Percentiles rank a stretch among this genome's conserved stretches.
phyloP scores from a whole-genome alignment of 2,329 filamentous ascomycete genomes.

The Fusarium pilosicola region DNA sequence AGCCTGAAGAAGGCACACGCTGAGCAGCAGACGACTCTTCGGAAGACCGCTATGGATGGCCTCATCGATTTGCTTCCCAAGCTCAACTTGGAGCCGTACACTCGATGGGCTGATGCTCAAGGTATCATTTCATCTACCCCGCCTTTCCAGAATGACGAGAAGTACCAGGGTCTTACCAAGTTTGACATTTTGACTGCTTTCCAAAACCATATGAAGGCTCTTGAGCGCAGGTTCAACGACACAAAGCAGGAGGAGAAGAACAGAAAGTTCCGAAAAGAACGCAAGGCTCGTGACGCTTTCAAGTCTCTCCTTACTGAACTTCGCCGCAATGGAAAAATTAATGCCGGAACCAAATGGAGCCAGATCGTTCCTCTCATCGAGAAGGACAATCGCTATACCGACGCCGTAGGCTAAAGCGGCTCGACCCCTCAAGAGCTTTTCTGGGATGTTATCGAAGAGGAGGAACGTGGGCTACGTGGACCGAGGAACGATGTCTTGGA shows the following conservation, averaged over 20 bases:
- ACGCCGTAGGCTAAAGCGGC: constrained; percentile 84
- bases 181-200: constrained; percentile 93
- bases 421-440: constrained; percentile 92
- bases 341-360: constrained; percentile 90
- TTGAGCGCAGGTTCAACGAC: constrained; percentile 93
- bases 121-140: constrained; percentile 80
- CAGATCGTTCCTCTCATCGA: constrained; percentile 79
- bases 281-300: constrained; percentile 87
- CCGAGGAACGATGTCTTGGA: constrained; percentile 86
- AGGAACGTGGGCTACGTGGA: constrained; percentile 85
- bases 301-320: constrained; percentile 79
- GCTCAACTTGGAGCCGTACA: constrained; percentile 90
- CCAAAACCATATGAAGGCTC: constrained; percentile 91
- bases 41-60: constrained; percentile 85
- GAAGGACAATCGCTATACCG: constrained; percentile 82
- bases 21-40: constrained; percentile 76
- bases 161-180: constrained; percentile 85
- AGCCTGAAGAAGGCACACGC: constrained; percentile 83
- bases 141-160: constrained; percentile 82
- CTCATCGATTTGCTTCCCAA: constrained; percentile 80
- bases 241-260: constrained; percentile 88
- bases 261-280: constrained; percentile 80
- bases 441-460: constrained; percentile 94
- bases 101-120: constrained; percentile 92
- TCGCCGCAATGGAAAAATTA: constrained; percentile 80